Evolutionary conservation across 225 moss, liverwort and hornwort species (phyloP).

Genomic region (Sphagnum contortum): DNA sequence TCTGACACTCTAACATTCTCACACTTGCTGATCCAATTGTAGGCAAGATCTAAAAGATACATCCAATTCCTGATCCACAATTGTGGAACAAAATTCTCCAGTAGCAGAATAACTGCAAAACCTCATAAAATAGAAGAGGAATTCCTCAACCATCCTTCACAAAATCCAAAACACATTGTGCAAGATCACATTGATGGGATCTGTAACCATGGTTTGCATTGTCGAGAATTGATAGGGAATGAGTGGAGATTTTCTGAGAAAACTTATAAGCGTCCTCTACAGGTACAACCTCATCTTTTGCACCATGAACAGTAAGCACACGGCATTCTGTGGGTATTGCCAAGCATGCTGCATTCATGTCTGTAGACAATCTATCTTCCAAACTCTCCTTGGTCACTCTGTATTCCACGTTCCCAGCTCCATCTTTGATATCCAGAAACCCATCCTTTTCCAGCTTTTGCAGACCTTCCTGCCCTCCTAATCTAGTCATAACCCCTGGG

Average conservation of each 20-base stretch:
- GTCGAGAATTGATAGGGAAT: slow-evolving; percentile 39
- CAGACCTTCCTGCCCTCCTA: slow-evolving; percentile 64
- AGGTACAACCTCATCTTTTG: slow-evolving; percentile 41
- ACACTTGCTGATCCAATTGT: no score
- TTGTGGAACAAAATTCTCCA: no score
- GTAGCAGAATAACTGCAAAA: no score
- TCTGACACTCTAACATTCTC: no score
- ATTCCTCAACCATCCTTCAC: slow-evolving; percentile 17
- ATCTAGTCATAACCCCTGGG: slow-evolving; percentile 39
- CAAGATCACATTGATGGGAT: slow-evolving; percentile 23
- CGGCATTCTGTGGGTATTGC: slow-evolving; percentile 54
- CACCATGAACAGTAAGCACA: slow-evolving; percentile 49
- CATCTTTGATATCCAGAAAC: slow-evolving; percentile 67
- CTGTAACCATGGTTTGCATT: slow-evolving; percentile 33
- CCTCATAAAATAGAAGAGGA: no score
- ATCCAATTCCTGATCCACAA: no score
- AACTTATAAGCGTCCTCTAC: slow-evolving; percentile 55
- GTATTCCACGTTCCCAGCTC: slow-evolving; percentile 54
- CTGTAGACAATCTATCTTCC: slow-evolving; percentile 68
- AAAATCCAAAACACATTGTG: slow-evolving; percentile 33
- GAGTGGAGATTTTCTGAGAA: slow-evolving; percentile 43
- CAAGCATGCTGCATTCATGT: slow-evolving; percentile 69
- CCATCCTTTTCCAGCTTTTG: slow-evolving; percentile 65
- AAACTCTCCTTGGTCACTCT: slow-evolving; percentile 57
- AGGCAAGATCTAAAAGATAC: no score